phyloP scores from a whole-genome alignment of 257 asterid species.

The Solanum virginianum region DNA sequence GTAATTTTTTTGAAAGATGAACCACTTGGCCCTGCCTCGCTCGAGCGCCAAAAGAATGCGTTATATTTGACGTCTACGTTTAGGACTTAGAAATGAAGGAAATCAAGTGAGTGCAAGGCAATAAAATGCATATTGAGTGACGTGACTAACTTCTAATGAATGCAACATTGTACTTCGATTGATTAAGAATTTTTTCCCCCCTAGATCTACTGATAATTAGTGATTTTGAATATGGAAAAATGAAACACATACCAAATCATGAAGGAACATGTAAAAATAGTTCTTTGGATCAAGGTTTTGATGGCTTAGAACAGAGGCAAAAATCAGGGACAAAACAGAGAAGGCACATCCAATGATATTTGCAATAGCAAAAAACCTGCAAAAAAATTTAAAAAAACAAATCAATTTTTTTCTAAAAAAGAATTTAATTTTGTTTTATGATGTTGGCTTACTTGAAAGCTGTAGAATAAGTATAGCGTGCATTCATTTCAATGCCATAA shows the following conservation, averaged over 20 bases:
- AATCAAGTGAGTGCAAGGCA: not conserved
- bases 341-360: constrained; percentile 34
- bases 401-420: no score
- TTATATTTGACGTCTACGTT: not conserved
- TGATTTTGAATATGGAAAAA: no score
- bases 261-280: constrained; percentile 47
- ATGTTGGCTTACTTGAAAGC: constrained; percentile 30
- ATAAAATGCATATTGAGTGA: not conserved
- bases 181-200: not conserved
- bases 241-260: constrained; percentile 39
- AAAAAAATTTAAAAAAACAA: not conserved
- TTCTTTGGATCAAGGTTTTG: constrained; percentile 9
- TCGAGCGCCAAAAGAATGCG: not conserved
- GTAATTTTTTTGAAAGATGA: no score
- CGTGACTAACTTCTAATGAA: not conserved
- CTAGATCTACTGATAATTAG: not conserved
- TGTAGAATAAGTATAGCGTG: constrained; percentile 46
- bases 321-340: constrained; percentile 25
- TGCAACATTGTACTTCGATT: not conserved
- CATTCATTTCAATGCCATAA: constrained; percentile 32
- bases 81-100: not conserved
- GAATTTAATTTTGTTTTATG: not conserved
- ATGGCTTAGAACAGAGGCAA: constrained; percentile 9
- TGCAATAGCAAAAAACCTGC: constrained; percentile 52
- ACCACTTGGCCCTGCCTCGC: no score